Conservation (phyloP, 306 rosid species). For the Dalbergia oliveri region DNA sequence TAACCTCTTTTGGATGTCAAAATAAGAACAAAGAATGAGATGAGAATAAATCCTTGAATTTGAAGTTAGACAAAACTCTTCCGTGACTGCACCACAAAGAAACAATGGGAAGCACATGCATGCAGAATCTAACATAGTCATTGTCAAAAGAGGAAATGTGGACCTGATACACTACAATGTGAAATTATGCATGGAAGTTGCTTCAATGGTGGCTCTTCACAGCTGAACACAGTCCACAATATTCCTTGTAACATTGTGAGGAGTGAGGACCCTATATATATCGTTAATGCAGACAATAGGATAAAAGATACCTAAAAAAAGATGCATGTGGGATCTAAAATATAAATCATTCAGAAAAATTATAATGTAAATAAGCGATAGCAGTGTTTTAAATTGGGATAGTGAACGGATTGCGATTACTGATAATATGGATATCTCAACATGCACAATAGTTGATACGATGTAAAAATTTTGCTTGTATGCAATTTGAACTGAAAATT, state of each 20-base stretch:
- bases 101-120: conserved; percentile 7
- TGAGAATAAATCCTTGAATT: not conserved
- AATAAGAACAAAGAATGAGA: not conserved
- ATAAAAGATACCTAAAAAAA: too few relatives aligned
- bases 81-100: conserved; percentile 25
- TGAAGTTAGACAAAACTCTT: conserved; percentile 28
- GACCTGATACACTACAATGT: conserved; percentile 3
- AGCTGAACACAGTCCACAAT: not conserved
- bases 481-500: too few relatives aligned
- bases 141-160: conserved; percentile 23
- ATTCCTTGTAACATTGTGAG: not conserved
- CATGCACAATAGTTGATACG: too few relatives aligned
- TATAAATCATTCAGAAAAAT: too few relatives aligned
- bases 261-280: not conserved
- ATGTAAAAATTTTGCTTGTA: too few relatives aligned
- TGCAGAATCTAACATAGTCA: conserved; percentile 8
- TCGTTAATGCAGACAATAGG: not conserved
- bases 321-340: not conserved
- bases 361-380: not conserved
- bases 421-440: too few relatives aligned
- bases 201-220: not conserved
- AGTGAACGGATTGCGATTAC: too few relatives aligned
- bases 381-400: too few relatives aligned
- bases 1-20: not conserved
- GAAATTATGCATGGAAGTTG: conserved; percentile 1